Percentiles rank a stretch among this genome's conserved stretches.
phyloP scores from a whole-genome alignment of 2,329 filamentous ascomycete genomes.

The Colletotrichum brevisporum region DNA sequence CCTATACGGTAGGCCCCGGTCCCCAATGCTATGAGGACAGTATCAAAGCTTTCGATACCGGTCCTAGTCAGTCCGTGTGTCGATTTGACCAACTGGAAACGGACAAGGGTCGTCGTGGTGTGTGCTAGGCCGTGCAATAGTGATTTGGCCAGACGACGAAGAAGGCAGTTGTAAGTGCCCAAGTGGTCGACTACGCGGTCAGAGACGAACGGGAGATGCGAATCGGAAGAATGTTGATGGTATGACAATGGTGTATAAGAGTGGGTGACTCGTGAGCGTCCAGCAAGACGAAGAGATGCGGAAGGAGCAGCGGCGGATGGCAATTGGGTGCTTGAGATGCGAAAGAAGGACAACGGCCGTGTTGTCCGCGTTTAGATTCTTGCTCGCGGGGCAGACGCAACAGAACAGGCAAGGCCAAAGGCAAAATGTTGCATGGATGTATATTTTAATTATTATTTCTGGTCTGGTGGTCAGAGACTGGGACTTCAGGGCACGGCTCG shows the following conservation, averaged over 20 bases:
- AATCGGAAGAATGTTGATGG: neutral
- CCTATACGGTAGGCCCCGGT: too few species aligned
- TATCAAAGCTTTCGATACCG: slow-evolving; percentile 38
- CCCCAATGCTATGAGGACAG: slow-evolving; percentile 1
- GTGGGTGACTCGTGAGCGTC: neutral
- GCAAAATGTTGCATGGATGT: slow-evolving; percentile 26
- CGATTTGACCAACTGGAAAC: slow-evolving; percentile 40
- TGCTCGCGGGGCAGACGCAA: slow-evolving; percentile 16
- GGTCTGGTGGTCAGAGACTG: slow-evolving; percentile 8
- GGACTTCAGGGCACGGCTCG: slow-evolving; percentile 26
- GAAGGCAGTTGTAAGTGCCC: neutral
- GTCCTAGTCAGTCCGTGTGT: slow-evolving; percentile 38
- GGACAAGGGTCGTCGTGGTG: slow-evolving; percentile 30
- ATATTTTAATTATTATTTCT: slow-evolving; percentile 26
- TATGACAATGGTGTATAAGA: too few species aligned
- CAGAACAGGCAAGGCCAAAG: slow-evolving; percentile 23
- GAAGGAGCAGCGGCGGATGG: neutral
- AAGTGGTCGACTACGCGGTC: neutral
- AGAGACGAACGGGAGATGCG: neutral
- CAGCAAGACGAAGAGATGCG: neutral
- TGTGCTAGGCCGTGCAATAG: slow-evolving; percentile 6
- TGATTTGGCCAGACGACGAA: slow-evolving; percentile 4
- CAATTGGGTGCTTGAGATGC: slow-evolving; percentile 10
- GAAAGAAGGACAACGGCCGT: neutral
- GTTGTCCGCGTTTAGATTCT: neutral